These are phyloP conservation scores for Didymella pinodella DNA, from an alignment of 2,329 filamentous ascomycete genomes.

Conservation along the genomic window DNA sequence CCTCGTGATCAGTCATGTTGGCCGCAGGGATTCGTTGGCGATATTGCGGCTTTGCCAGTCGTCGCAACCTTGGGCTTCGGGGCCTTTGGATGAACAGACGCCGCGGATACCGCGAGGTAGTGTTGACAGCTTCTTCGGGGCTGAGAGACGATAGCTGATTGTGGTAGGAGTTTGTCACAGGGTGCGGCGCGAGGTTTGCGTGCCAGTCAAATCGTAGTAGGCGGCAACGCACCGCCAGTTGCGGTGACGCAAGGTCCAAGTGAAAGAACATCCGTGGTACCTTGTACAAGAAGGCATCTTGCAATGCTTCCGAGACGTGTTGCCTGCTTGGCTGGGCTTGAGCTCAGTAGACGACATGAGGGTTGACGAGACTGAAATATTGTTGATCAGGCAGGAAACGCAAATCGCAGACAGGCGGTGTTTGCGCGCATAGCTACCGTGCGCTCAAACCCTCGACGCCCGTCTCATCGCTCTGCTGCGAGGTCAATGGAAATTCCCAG, in stretches of 20 bases:
- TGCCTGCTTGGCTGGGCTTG: background rate
- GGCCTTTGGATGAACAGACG: background rate
- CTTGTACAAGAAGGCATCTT: background rate
- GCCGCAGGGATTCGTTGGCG: too few species aligned
- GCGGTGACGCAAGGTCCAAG: constrained; percentile 8
- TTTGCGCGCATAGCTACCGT: background rate
- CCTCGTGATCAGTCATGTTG: constrained; percentile 1
- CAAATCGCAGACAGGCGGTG: background rate
- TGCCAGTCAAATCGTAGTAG: constrained; percentile 1
- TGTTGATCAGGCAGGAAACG: background rate
- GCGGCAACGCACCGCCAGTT: background rate
- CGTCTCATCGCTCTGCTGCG: background rate
- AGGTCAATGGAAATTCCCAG: background rate
- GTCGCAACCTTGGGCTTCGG: background rate
- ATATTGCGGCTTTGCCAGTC: background rate
- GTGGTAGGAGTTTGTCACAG: too few species aligned
- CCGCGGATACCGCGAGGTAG: background rate
- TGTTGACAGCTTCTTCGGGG: too few species aligned
- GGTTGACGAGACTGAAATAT: too few species aligned
- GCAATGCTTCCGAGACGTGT: background rate
- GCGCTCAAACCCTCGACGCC: too few species aligned
- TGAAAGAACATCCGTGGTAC: constrained; percentile 2
- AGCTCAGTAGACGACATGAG: background rate
- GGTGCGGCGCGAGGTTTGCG: background rate
- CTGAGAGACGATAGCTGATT: background rate